A percentile compares a stretch with the other conserved stretches of the same genome.
Conservation (phyloP, 2,329 filamentous ascomycete genomes). For the Fusarium sp. region DNA sequence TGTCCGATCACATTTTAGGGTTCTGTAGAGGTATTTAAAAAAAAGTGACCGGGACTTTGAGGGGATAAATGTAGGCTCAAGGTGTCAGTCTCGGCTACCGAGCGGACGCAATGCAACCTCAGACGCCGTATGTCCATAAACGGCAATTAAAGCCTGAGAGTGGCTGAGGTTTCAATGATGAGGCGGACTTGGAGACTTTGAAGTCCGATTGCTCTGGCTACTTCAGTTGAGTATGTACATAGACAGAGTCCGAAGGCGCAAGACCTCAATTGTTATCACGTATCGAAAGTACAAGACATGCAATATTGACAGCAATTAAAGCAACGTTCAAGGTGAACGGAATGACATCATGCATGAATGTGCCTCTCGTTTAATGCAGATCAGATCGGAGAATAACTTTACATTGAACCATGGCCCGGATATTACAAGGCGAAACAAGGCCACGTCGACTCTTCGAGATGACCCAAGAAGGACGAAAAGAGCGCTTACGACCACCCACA, state of each 20-base stretch:
- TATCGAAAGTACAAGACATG: not conserved
- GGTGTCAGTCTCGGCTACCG: not conserved
- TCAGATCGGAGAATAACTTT: not conserved
- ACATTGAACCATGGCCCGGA: not conserved
- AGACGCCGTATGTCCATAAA: not conserved
- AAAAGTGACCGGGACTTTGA: not conserved
- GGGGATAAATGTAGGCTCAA: not conserved
- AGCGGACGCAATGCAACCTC: not conserved
- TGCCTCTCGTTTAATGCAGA: not conserved
- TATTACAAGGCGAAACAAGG: not conserved
- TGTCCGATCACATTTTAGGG: not conserved
- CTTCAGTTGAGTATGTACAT: not conserved
- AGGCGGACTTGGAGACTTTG: not conserved
- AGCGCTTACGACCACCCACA: not conserved
- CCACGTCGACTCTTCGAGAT: not conserved
- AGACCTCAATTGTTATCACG: not conserved
- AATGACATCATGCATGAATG: not conserved
- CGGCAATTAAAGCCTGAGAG: not conserved
- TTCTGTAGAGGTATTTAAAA: not conserved
- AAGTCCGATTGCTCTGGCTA: not conserved
- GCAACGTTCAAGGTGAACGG: not conserved
- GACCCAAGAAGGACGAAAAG: not conserved
- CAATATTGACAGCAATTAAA: not conserved
- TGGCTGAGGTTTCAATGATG: not conserved
- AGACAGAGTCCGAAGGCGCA: rapidly evolving